A percentile compares a stretch with the other conserved stretches of the same genome.
phyloP scores from a whole-genome alignment of 78 protist genomes.

The Pigoraptor vietnamica region DNA sequence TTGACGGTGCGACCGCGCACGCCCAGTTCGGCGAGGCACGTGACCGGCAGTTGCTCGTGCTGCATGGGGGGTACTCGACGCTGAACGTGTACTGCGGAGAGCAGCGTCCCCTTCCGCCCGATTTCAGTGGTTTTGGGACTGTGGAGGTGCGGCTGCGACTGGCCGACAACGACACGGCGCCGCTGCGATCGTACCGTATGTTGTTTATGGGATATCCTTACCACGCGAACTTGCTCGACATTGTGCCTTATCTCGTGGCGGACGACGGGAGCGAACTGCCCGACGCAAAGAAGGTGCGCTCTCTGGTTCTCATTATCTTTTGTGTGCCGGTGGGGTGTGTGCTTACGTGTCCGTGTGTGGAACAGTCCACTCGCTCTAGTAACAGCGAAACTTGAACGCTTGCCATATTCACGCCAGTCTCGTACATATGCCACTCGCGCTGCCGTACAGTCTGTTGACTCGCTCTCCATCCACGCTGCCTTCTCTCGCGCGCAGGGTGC shows the following conservation, averaged over 20 bases:
- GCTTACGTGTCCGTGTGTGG: too few species aligned
- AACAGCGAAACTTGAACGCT: too few species aligned
- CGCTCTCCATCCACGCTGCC: background rate
- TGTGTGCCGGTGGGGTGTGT: too few species aligned
- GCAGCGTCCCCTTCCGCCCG: background rate
- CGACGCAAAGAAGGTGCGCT: too few species aligned
- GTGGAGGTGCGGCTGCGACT: background rate
- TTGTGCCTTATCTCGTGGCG: too few species aligned
- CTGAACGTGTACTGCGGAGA: background rate
- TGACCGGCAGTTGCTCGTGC: background rate
- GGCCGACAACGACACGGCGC: background rate
- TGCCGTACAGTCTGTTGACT: background rate
- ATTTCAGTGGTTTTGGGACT: background rate
- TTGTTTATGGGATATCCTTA: too few species aligned
- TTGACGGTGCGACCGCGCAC: background rate
- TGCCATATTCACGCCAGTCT: background rate
- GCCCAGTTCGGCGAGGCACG: background rate
- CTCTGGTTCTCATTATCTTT: too few species aligned
- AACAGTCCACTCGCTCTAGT: too few species aligned
- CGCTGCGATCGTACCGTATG: too few species aligned
- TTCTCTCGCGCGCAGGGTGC: background rate
- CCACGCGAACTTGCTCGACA: too few species aligned
- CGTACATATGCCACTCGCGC: background rate
- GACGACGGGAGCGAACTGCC: too few species aligned
- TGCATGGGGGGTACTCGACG: background rate